Conservation (phyloP, 371 early-diverging fungal species). For the Quaeritorhiza haematococci region DNA sequence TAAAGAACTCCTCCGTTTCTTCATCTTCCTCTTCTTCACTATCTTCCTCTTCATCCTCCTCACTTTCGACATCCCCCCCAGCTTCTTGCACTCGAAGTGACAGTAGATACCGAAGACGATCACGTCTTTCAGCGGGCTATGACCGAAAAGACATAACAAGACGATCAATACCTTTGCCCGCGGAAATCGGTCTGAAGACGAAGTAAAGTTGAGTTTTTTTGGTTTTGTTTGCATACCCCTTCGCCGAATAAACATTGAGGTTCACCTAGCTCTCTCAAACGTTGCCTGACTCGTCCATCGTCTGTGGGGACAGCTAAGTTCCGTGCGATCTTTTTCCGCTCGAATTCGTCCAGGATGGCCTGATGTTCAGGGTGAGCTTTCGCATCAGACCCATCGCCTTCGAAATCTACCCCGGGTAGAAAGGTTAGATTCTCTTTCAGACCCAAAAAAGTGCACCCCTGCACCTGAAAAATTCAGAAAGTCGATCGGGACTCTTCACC, state of each 20-base stretch:
- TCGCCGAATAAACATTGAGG: slow-evolving; percentile 92
- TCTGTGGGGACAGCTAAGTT: slow-evolving; percentile 88
- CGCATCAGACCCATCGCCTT: too few relatives aligned
- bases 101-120: slow-evolving; percentile 72
- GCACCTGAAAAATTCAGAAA: too few relatives aligned
- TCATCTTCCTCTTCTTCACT: slow-evolving; percentile 40
- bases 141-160: not conserved
- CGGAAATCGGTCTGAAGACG: too few relatives aligned
- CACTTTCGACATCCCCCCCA: slow-evolving; percentile 33
- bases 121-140: slow-evolving; percentile 83
- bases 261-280: slow-evolving; percentile 72
- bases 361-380: slow-evolving; percentile 59
- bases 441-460: too few relatives aligned
- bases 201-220: not conserved
- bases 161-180: too few relatives aligned
- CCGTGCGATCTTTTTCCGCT: slow-evolving; percentile 72
- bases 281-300: slow-evolving; percentile 70
- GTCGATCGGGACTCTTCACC: too few relatives aligned
- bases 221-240: slow-evolving; percentile 57
- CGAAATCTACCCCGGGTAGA: not conserved
- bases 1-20: slow-evolving; percentile 78
- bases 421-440: not conserved
- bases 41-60: slow-evolving; percentile 32
- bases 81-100: slow-evolving; percentile 38
- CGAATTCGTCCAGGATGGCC: slow-evolving; percentile 77